Base-by-base conservation (phyloP, 2,329 filamentous ascomycete species). In the Leptographium radiaticola region DNA sequence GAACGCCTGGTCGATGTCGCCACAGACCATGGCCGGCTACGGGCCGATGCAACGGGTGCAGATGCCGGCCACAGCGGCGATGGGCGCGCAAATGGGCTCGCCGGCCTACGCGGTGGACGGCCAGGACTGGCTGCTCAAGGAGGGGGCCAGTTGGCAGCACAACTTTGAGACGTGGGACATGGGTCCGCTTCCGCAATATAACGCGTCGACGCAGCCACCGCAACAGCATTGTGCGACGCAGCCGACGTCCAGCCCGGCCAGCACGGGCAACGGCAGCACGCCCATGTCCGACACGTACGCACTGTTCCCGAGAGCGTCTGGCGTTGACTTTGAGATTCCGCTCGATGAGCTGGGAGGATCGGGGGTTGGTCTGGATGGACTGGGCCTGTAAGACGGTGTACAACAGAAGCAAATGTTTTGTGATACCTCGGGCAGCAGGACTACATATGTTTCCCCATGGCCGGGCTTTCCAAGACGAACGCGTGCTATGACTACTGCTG, bases 131-230 rank as follows among this genome's bases (percentile, higher is more conserved):
- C 77, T 79, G 59, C 63, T 81, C 20, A 78, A 72, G 52, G 78
- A 81, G 56, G 73, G 77, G 18, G 76, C 74, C 31, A 75, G 71
- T 56, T 80, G 77, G 76, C 76, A 80, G 55, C 75, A 79, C 53
- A 73, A 77, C 56, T 81, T 80, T 60, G 72, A 78, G 53, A 65
- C 70, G 3, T 81, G 77, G 77, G 72, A 70, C 38, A 63, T 72
- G 53, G 63, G 66, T 20, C 59, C 36, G 31, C 34, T 10, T 7
- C 38, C 18, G 25, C 55, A 55, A 13, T 49, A 55, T 5, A 48
- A 48, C 1, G 49, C 52, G 16, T 49, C 55, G 4, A 36, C 52
- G 3, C 40, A 43, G 13, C 51, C 48, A 11, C 38, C 49, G 8
- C 55, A 49, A 16, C 43, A 31, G 6, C 53, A 53, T 6, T 16